phyloP scores from a whole-genome alignment of 2,329 filamentous ascomycete species.

The Paraconiothyrium brasiliense region DNA sequence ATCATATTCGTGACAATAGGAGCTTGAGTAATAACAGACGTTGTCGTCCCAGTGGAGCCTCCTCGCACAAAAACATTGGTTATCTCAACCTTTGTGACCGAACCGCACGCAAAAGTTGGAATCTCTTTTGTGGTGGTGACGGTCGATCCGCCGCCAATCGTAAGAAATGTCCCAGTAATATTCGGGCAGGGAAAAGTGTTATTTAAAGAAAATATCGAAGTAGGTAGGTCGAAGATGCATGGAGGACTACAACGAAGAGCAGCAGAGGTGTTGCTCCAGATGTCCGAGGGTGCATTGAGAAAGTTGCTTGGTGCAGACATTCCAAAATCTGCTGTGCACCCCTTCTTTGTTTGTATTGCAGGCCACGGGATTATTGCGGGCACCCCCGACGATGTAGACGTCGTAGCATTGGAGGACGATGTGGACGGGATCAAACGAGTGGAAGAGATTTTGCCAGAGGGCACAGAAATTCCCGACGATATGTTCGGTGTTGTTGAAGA shows the following conservation, averaged over 20 bases:
- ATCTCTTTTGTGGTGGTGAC: background rate
- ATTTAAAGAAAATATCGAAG: background rate
- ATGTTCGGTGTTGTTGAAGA: background rate
- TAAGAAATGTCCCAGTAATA: background rate
- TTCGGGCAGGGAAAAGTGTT: background rate
- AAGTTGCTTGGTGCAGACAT: background rate
- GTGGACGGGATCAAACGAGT: background rate
- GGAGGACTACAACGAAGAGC: background rate
- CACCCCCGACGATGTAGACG: background rate
- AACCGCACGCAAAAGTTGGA: background rate
- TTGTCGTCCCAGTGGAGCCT: background rate
- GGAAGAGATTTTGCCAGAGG: background rate
- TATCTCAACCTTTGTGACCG: slow-evolving; percentile 6
- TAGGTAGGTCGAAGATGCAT: background rate
- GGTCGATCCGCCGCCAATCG: slow-evolving; percentile 1
- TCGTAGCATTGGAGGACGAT: background rate
- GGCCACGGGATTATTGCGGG: background rate
- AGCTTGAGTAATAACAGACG: background rate
- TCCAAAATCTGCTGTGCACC: background rate
- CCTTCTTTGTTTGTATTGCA: background rate
- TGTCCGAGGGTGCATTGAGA: background rate
- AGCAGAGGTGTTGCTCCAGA: background rate
- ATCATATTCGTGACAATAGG: background rate
- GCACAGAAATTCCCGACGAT: background rate
- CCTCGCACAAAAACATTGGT: background rate